These are phyloP conservation scores for Centella asiatica DNA, from an alignment of 129 eudicot genomes.

Conservation along the genomic window DNA sequence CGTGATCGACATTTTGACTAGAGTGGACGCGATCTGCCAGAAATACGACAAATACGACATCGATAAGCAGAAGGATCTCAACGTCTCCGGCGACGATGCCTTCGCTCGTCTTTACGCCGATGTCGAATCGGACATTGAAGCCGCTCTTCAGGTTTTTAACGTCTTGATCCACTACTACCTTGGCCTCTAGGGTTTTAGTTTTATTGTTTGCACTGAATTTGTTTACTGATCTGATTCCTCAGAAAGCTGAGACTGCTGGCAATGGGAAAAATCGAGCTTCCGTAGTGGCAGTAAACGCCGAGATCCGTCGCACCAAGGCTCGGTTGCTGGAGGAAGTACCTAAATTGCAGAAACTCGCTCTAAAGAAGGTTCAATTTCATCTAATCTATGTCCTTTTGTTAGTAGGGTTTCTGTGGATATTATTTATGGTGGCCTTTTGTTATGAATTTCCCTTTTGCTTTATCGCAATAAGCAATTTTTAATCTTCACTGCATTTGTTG, in stretches of 20 bases:
- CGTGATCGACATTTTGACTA: slow-evolving; percentile 78
- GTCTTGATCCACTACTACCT: slow-evolving; percentile 5
- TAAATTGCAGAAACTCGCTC: slow-evolving; percentile 84
- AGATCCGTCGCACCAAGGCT: slow-evolving; percentile 87
- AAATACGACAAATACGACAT: slow-evolving; percentile 93
- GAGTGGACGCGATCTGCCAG: slow-evolving; percentile 91
- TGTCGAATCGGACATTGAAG: slow-evolving; percentile 77
- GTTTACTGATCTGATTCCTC: slow-evolving; percentile 4
- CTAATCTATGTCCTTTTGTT: neutral
- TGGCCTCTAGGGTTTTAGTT: slow-evolving; percentile 27
- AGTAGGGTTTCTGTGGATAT: neutral
- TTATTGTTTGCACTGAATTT: neutral
- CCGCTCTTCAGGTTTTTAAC: slow-evolving; percentile 61
- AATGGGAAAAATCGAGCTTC: slow-evolving; percentile 79
- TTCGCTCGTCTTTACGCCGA: slow-evolving; percentile 83
- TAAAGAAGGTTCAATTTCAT: slow-evolving; percentile 55
- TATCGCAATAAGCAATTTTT: too few species aligned
- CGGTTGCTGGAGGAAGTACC: slow-evolving; percentile 82
- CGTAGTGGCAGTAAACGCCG: slow-evolving; percentile 88
- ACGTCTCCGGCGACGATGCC: slow-evolving; percentile 82
- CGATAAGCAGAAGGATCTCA: slow-evolving; percentile 69
- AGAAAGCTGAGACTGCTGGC: slow-evolving; percentile 82
- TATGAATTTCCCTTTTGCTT: slow-evolving; percentile 7
- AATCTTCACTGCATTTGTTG: too few species aligned
- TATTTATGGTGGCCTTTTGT: neutral